Conservation (phyloP, 140 eudicot species). For the Cichorium intybus region DNA sequence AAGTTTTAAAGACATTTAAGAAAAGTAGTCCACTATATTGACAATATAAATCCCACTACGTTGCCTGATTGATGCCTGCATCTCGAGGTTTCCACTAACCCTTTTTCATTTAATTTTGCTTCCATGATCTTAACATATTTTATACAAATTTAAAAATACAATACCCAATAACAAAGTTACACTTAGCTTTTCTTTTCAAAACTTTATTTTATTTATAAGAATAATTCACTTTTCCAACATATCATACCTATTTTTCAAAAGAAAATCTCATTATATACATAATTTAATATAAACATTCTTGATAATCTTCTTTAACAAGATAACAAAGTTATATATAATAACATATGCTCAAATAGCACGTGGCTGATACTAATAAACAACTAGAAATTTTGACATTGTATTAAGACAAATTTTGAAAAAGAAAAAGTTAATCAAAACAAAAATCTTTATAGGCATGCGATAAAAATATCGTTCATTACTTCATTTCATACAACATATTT, state of each 20-base stretch:
- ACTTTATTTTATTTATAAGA: not conserved
- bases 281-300: not conserved
- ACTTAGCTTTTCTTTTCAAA: not conserved
- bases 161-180: not conserved
- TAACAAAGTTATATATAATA: too few species aligned
- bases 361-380: not conserved
- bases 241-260: not conserved
- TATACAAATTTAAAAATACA: not conserved
- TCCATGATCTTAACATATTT: not conserved
- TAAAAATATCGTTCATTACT: too few species aligned
- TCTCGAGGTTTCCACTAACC: constrained; percentile 2
- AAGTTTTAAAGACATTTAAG: not conserved
- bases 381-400: not conserved
- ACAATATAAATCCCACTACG: constrained; percentile 1
- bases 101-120: constrained; percentile 1
- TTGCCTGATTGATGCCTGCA: not conserved
- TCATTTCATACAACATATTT: too few species aligned
- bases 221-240: not conserved
- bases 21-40: not conserved
- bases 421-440: not conserved
- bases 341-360: not conserved
- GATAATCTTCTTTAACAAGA: not conserved
- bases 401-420: not conserved
- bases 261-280: not conserved
- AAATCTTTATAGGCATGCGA: not conserved